These are phyloP conservation scores for Neofusicoccum parvum DNA, from an alignment of 2,329 filamentous ascomycete species.

Conservation along the genomic window DNA sequence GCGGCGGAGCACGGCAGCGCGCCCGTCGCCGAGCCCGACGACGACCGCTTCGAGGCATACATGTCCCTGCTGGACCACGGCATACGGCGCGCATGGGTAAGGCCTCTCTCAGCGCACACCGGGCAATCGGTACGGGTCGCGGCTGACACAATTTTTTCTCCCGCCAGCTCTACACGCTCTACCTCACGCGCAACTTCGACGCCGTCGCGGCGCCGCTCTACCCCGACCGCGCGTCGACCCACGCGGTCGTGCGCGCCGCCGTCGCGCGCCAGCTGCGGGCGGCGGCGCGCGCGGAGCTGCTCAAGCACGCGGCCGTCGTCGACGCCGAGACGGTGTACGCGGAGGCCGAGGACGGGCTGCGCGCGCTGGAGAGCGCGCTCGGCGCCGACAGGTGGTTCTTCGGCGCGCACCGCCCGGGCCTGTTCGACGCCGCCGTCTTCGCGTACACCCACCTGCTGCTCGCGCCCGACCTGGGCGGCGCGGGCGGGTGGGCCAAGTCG, in stretches of 20 bases:
- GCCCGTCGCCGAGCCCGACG: slow-evolving; percentile 49
- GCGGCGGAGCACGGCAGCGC: slow-evolving; percentile 49
- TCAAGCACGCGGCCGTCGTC: slow-evolving; percentile 63
- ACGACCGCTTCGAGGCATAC: slow-evolving; percentile 71
- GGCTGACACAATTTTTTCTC: too few species aligned
- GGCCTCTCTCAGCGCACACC: slow-evolving; percentile 24
- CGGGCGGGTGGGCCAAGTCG: slow-evolving; percentile 62
- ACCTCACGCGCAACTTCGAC: slow-evolving; percentile 71
- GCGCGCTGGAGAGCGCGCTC: slow-evolving; percentile 62
- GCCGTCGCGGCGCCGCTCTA: slow-evolving; percentile 72
- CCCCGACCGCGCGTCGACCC: slow-evolving; percentile 63
- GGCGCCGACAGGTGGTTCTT: slow-evolving; percentile 65
- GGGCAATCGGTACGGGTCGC: slow-evolving; percentile 8
- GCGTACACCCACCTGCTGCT: slow-evolving; percentile 84
- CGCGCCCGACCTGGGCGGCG: slow-evolving; percentile 57
- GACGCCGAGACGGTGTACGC: slow-evolving; percentile 60
- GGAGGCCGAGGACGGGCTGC: slow-evolving; percentile 64
- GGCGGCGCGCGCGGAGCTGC: slow-evolving; percentile 74
- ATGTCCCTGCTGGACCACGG: slow-evolving; percentile 72
- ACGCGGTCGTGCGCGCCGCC: slow-evolving; percentile 62
- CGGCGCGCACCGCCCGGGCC: slow-evolving; percentile 57
- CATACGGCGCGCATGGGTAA: slow-evolving; percentile 84
- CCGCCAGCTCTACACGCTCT: slow-evolving; percentile 71
- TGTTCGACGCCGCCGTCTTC: slow-evolving; percentile 89
- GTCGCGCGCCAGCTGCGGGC: slow-evolving; percentile 67